Evolutionary conservation across 169 alveolate species (phyloP), one percentile per base, ranked within the genome.

Genomic region (Sarcocystis neurona): DNA sequence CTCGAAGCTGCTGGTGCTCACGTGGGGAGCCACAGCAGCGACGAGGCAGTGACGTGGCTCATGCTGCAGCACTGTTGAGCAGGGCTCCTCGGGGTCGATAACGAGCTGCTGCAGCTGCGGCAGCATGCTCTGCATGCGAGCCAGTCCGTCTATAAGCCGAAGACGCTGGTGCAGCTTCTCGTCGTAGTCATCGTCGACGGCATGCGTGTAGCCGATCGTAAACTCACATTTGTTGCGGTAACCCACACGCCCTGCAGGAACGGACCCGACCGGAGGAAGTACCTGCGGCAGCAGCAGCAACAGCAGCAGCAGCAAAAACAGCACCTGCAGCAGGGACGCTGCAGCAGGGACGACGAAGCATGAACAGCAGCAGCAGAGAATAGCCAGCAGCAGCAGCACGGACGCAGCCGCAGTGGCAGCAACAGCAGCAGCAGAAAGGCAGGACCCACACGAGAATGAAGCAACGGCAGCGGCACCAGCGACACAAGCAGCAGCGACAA

Each of bases 191-290:
- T 43, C 39, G 30, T 79, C 91, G 56, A 68, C 79, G 32, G 48
- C 75, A 53, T 44, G 56, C 0, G 90, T 80, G 70, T 60, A 79
- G 15, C 93, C 93, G n/a, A 92, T 89, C 2, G 94, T 87, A 46
- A 92, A 90, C 72, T 92, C 94, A 78, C 92, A 92, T 41, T 92
- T 92, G 79, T 92, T 92, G 74, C 94, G 86, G 68, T 92, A 92
- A 6, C 86, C 85, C 34, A 47, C 47, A n/a, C 86, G 72, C 44
- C 89, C 79, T 20, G 50, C 72, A 0, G 58, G 70, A 2, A 74
- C 75, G 43, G 87, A 50, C 8, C 75, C 47, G 47, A 79, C 47
- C 27, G 87, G 23, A 44, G 87, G 87, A 70, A 79, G 74, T 48
- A 79, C 87, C 87, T 79, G 74, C 5, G 47, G 48, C 43, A 5